Evolutionary conservation across 257 asterid species (phyloP), one percentile per base, ranked within the genome.

Genomic region (Misopates orontium): DNA sequence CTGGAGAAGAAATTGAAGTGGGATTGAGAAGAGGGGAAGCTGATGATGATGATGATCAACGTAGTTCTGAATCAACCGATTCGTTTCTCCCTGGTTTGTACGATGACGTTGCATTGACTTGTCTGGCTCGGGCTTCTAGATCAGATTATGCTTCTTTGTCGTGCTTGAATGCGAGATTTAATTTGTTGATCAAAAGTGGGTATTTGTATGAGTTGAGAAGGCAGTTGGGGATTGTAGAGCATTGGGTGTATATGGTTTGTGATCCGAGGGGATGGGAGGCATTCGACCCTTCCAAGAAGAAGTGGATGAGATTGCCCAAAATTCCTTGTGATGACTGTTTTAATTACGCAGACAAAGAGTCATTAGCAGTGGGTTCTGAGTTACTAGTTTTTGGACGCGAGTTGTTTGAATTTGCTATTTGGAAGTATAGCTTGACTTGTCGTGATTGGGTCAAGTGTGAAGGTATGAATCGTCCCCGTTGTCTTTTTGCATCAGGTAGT

Each of bases 221-320:
- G 77, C 95, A 80, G 70, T 64, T 85, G 71, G 73, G 81, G 41
- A 60, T 81, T 51, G 77, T 82, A 56, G 95, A 90, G 83, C 96
- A 87, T 67, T 87, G 96, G 97, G 95, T 87, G 54, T 90, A 90
- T 61, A 83, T 90, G 90, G 95, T 90, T 25, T 85, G 95, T 79
- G 97, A 90, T 71, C 97, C 95, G 0, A 80, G 95, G 79, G 97
- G 87, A 47, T 90, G 97, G 97, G 97, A 90, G 77, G 97, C 95
- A 0, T 90, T 90, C 32, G 91, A 90, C 73, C 96, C 92, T 40
- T 82, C 79, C 50, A 74, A 84, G 48, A 72, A 87, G 16, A 90
- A 79, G 61, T 90, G 97, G 97, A 80, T 78, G 84, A 80, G 81
- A 56, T 73, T 88, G 77, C 97, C 95, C 0, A 90, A 78, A 60